A percentile compares a stretch with the other conserved stretches of the same genome.
phyloP scores from a whole-genome alignment of 495 filamentous ascomycete genomes.

The Penicillium antarcticum region DNA sequence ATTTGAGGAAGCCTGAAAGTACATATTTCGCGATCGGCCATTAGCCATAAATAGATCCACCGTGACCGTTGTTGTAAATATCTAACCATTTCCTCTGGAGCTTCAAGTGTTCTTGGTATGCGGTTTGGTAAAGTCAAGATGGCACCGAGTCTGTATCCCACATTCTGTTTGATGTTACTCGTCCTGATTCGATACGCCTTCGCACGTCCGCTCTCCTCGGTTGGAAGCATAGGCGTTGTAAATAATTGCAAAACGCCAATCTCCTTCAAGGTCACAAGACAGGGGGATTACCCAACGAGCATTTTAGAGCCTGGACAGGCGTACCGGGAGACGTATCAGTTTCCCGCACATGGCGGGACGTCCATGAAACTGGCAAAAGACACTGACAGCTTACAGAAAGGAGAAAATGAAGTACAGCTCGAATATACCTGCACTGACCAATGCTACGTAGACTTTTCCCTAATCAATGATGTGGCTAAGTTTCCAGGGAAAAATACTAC shows the following conservation, averaged over 20 bases:
- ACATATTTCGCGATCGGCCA: too few relatives aligned
- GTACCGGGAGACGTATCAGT: not conserved
- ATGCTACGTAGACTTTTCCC: not conserved
- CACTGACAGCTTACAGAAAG: not conserved
- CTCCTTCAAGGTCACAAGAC: not conserved
- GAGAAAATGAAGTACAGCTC: not conserved
- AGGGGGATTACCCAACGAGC: not conserved
- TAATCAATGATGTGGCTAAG: not conserved
- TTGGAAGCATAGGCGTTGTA: not conserved
- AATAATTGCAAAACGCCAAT: not conserved
- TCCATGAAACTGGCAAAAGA: not conserved
- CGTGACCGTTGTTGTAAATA: too few relatives aligned
- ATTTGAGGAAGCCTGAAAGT: too few relatives aligned
- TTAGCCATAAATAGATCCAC: too few relatives aligned
- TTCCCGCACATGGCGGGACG: not conserved
- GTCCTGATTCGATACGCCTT: not conserved
- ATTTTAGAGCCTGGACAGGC: not conserved
- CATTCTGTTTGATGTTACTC: not conserved
- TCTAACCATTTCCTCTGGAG: not conserved
- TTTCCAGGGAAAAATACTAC: not conserved
- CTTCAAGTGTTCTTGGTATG: not conserved
- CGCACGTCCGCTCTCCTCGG: not conserved
- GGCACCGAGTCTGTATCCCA: not conserved
- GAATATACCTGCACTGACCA: not conserved
- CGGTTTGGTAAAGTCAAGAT: not conserved